Conservation (phyloP, 768 basidiomycete species). For the Exidia glandulosa region DNA sequence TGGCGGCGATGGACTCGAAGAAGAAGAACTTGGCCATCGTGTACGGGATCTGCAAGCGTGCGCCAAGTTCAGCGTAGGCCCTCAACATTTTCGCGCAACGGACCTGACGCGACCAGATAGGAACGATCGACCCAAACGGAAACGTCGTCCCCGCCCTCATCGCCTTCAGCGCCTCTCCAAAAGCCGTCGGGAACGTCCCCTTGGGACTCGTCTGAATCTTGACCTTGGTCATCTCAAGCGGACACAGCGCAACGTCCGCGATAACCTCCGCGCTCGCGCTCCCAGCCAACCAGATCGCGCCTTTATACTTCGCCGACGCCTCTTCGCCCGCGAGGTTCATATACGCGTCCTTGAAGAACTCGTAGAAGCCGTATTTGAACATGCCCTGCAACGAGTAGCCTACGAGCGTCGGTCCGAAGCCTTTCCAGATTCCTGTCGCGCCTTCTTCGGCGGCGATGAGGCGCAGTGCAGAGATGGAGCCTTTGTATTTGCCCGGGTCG, state of each 20-base stretch:
- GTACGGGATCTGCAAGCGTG: constrained; percentile 68
- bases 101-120: constrained; percentile 83
- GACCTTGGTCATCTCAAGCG: constrained; percentile 88
- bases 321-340: constrained; percentile 85
- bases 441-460: constrained; percentile 73
- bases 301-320: constrained; percentile 67
- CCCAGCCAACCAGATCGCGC: constrained; percentile 84
- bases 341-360: constrained; percentile 90
- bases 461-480: constrained; percentile 48
- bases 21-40: constrained; percentile 99
- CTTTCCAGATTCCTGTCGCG: constrained; percentile 82
- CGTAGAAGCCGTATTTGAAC: constrained; percentile 98
- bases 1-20: constrained; percentile 78
- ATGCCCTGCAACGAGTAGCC: constrained; percentile 94
- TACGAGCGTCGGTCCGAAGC: constrained; percentile 84
- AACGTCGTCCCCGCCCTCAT: constrained; percentile 71
- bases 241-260: constrained; percentile 92
- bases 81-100: constrained; percentile 10
- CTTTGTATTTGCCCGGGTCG: constrained; percentile 62
- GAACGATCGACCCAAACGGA: constrained; percentile 77
- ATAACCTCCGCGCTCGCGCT: constrained; percentile 94
- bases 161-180: constrained; percentile 57
- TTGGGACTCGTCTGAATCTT: constrained; percentile 71
- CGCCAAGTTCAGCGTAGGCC: not conserved
- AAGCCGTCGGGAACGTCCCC: constrained; percentile 70